Evolutionary conservation across 2,329 filamentous ascomycete species (phyloP), one percentile per base, ranked within the genome.

Genomic region (Diaporthe sp.): DNA sequence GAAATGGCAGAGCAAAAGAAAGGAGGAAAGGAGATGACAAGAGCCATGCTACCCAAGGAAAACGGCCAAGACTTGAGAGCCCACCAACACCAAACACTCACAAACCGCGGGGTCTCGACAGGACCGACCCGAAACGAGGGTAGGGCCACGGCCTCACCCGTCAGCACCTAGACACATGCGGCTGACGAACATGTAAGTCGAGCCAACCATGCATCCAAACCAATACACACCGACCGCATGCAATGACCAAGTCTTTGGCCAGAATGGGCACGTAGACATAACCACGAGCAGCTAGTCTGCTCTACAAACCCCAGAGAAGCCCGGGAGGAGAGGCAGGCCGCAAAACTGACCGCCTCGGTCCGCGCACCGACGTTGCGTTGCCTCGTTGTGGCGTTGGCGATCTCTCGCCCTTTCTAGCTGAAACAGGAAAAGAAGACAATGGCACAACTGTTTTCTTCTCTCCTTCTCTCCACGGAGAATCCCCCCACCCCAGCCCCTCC

Each of bases 361-460:
- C 70, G 65, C 65, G 65, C 65, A 70, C 49, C 47, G 65, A 70
- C 65, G 65, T 70, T 70, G 49, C 49, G 47, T 70, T 25, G 65
- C 65, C 65, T 68, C 47, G 44, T 47, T 39, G 65, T 68, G 65
- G 65, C 65, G 65, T 53, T 25, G 65, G 47, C 31, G 47, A 68
- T 68, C 65, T 37, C 28, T 34, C 53, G 31, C 34, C 65, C 65
- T 55, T 47, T 68, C 31, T 55, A 70, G 28, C 47, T 70, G 65
- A 70, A 70, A 70, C 65, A 25, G 65, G 49, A 53, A 70, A 55
- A 55, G 65, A 42, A 53, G n/a, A 51, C 17, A 37, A 70, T 53
- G 28, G 22, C 63, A 67, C 44, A 47, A 51, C 42, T 68, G 65
- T 53, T 68, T 37, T 15, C 10, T 22, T 31, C 42, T 28, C 47